These are phyloP conservation scores for Suillus occidentalis DNA, from an alignment of 768 basidiomycete species.

Conservation along the genomic window DNA sequence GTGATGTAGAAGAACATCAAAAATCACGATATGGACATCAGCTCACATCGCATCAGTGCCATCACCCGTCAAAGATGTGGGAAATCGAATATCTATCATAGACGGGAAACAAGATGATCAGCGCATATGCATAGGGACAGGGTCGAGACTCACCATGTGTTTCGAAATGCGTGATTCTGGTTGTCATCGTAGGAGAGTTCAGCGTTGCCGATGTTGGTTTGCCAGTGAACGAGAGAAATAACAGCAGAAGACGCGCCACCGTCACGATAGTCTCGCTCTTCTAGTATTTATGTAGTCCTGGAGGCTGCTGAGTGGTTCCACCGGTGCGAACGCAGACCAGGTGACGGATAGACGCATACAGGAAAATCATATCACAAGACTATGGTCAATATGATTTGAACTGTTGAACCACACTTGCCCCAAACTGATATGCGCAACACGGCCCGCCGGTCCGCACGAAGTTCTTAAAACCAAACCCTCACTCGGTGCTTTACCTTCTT, in stretches of 20 bases:
- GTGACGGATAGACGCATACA: background rate
- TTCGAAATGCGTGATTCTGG: constrained; percentile 55
- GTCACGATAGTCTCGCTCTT: background rate
- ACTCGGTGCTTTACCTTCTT: background rate
- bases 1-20: background rate
- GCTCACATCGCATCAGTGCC: constrained; percentile 90
- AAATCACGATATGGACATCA: background rate
- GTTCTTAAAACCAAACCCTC: background rate
- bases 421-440: background rate
- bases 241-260: background rate
- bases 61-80: constrained; percentile 87
- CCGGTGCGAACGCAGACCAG: background rate
- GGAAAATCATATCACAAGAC: background rate
- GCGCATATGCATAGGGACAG: background rate
- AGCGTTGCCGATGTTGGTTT: background rate
- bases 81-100: constrained; percentile 80
- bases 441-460: background rate
- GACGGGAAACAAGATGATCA: constrained; percentile 1
- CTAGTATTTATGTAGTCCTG: background rate
- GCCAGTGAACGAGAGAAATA: background rate
- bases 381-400: background rate
- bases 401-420: no score
- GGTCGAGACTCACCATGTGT: constrained; percentile 49
- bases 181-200: constrained; percentile 18
- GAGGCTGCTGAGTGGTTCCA: background rate